Base-by-base conservation (phyloP, 179 eudicot genomes). In the Corrigiola litoralis region DNA sequence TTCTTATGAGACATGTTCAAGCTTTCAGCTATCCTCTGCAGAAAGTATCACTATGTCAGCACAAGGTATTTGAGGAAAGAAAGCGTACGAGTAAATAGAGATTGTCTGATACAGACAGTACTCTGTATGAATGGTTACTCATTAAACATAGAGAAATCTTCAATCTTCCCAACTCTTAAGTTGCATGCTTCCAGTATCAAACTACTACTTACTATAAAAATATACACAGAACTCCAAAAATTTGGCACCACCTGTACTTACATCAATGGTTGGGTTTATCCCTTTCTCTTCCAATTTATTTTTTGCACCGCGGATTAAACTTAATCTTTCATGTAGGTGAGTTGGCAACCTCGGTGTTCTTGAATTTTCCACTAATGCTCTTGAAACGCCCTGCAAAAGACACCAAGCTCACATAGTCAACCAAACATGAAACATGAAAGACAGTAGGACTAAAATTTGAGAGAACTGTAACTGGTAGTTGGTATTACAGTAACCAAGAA, bases 1-100 rank as follows among this genome's bases (percentile, higher is more conserved):
- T 94, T 94, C 87, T 82, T 84, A 32, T 80, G 87, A 3, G 99
- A 84, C 85, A 94, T 82, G 79, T 90, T 87, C 53, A 94, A 77
- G 67, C 77, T 57, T 79, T 84, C 99, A 23, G 99, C 94, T 77
- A 94, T 83, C 33, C 58, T 94, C 99, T 88, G 88, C 34, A 69
- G 56, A 41, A 73, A 57, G 31, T 48, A 65, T 50, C 49, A 61
- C n/a, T 17, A 44, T 12, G 64, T 75, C 37, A 75, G 73, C 33
- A 61, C 21, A 25, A 5, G 37, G 9, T 18, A 32, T 45, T 23
- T 29, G 47, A 48, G 21, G 28, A 58, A 21, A 32, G 23, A 13
- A 29, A 72, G 44, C 18, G 17, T 46, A 25, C 9, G 32, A 44
- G 25, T 13, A 56, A 41, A 14, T 5, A 31, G 12, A 6, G 7